Evolutionary conservation across 352 stramenopile genomes (phyloP), one percentile per base, ranked within the genome.

Genomic region (Albugo candida): DNA sequence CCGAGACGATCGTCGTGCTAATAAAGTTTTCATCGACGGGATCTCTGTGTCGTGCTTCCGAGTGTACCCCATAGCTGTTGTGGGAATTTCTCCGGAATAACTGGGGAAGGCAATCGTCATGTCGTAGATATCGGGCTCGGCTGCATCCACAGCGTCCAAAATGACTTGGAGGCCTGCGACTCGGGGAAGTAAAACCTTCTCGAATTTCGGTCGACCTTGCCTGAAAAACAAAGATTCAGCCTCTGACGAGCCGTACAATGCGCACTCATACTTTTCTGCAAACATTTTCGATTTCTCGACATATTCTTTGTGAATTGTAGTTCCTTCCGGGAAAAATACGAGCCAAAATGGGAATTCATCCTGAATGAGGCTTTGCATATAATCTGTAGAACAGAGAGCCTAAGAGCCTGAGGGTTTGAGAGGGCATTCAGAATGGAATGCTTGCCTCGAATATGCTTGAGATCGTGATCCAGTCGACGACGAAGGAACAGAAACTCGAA

Each of bases 141-240:
- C 82, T 40, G 91, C 74, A 2, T 65, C 58, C 34, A 95, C 66
- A 3, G 77, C 83, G 48, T 95, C 77, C 16, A 97, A 44, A 45
- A 94, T 94, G 45, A 93, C 93, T 55, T 92, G 67, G 51, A 97
- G 85, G 12, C 92, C 92, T 27, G 83, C 86, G 3, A 82, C 95
- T 35, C 86, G 73, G 4, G 92, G 92, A 46, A 97, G 58, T 42
- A 97, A 58, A 35, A 96, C 67, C 39, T 85, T 76, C 57, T 95
- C 79, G 37, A 97, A 81, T 47, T 83, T 79, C 11, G 89, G 92
- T 11, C 92, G 70, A 37, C 75, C 55, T 12, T 62, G 44, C 36
- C 65, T 75, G 17, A 3, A 8, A 19, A 43, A 24, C 8, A 8
- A 51, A 20, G 46, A 48, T 8, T 31, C 3, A 31, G 24, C 8